These are phyloP conservation scores for Colletotrichum sp. DNA, from an alignment of 2,329 filamentous ascomycete genomes.

Conservation along the genomic window DNA sequence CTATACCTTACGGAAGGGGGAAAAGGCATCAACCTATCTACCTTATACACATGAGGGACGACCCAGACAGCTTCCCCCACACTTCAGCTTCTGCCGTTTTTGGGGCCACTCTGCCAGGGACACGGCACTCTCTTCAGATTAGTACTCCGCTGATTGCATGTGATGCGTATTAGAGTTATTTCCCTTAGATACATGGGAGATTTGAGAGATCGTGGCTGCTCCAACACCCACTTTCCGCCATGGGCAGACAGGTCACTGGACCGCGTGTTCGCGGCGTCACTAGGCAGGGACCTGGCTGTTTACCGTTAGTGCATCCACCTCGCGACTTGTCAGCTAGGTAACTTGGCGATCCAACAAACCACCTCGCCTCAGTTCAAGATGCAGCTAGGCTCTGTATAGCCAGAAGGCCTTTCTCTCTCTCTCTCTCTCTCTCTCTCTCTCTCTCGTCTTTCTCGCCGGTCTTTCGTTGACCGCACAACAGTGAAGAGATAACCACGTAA, in stretches of 20 bases:
- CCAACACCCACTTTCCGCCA: not conserved
- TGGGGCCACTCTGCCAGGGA: not conserved
- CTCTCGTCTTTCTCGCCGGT: not conserved
- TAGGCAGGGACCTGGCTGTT: not conserved
- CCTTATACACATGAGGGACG: not conserved
- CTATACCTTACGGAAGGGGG: not conserved
- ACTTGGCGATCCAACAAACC: not conserved
- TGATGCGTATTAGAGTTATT: not conserved
- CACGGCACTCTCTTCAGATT: not conserved
- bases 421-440: too few relatives aligned
- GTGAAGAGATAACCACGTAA: not conserved
- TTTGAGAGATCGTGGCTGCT: not conserved
- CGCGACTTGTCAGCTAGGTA: not conserved
- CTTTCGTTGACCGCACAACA: not conserved
- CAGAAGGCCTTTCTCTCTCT: not conserved
- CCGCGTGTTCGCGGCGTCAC: not conserved
- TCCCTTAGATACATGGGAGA: not conserved
- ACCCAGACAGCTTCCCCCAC: not conserved
- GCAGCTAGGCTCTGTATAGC: not conserved
- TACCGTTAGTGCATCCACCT: not conserved
- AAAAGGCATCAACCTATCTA: not conserved
- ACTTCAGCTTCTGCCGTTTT: not conserved
- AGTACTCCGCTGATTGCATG: not conserved
- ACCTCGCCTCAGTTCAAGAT: not conserved
- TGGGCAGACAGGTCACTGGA: not conserved